Evolutionary conservation across 106 monocot genomes (phyloP), one percentile per base, ranked within the genome.

Genomic region (Vanilla planifolia): DNA sequence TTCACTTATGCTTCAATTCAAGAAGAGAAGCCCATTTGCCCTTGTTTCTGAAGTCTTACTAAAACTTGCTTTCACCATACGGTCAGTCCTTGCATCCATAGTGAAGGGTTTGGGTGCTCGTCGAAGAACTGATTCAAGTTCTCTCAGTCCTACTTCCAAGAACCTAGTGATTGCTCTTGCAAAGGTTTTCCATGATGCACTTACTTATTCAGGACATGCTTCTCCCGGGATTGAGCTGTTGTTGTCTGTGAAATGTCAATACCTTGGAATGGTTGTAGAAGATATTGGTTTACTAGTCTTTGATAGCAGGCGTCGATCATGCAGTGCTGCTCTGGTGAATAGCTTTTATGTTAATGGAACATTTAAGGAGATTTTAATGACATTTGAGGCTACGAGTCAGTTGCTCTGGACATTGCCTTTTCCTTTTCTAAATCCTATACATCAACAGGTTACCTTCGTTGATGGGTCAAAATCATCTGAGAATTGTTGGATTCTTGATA

Each of bases 301-400:
- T 41, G 85, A 85, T 55, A 72, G 52, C 60, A 78, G 79, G 50
- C 85, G 75, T 3, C 78, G 72, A 21, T 43, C 74, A 51, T 85
- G 90, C 41, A 81, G 74, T 71, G 35, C 85, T 26, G 60, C 69
- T 26, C 27, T 85, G 33, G 75, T 90, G 35, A 90, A 90, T 55
- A 68, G 90, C n/a, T 85, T 90, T 45, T 90, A 85, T 65, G 84
- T 76, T 5, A 75, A 73, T 68, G 90, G 90, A 51, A 76, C 81
- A 62, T 79, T 90, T 23, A 81, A 90, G 61, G 81, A 81, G 61
- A 56, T 90, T 59, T 65, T 90, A 34, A 79, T 73, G 15, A 90
- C 90, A 61, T 90, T 74, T 76, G 79, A 79, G 69, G 90, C 90
- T 2, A 90, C 80, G 13, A 85, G 81, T 44, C 85, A 85, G 53